A percentile compares a stretch with the other conserved stretches of the same genome.
phyloP scores from a whole-genome alignment of 306 rosid species.

The Lithocarpus polystachyus region DNA sequence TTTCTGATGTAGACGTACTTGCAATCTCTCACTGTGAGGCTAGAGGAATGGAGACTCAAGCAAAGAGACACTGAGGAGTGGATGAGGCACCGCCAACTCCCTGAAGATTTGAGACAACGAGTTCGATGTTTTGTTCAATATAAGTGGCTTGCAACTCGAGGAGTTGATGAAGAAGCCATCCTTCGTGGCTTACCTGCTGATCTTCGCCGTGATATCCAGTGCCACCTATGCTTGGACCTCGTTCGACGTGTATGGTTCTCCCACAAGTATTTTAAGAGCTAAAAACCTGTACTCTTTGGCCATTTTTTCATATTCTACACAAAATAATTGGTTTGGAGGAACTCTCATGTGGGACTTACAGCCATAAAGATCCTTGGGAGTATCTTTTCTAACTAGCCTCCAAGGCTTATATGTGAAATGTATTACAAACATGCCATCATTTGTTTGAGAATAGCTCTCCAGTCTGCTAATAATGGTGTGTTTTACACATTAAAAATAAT shows the following conservation, averaged over 20 bases:
- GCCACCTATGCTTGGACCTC: conserved; percentile 91
- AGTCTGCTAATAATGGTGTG: neutral
- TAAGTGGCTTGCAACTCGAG: conserved; percentile 95
- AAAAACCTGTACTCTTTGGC: neutral
- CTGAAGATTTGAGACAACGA: conserved; percentile 73
- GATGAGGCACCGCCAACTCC: conserved; percentile 99
- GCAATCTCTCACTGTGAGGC: conserved; percentile 92
- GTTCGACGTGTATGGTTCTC: conserved; percentile 81
- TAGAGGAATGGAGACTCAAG: conserved; percentile 98
- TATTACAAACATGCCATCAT: neutral
- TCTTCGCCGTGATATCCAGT: conserved; percentile 94
- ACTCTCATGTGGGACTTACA: neutral
- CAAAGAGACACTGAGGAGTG: conserved; percentile 97
- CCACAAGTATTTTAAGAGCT: conserved; percentile 9
- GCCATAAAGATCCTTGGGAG: neutral
- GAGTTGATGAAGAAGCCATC: conserved; percentile 93
- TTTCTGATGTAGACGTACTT: conserved; percentile 68
- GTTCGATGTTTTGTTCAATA: conserved; percentile 86
- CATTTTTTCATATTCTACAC: conserved; percentile 6
- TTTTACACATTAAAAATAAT: too few species aligned
- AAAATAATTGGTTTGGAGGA: neutral
- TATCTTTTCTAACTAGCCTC: neutral
- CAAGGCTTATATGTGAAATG: conserved; percentile 2
- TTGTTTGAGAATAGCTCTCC: conserved; percentile 1
- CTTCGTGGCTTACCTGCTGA: conserved; percentile 81